phyloP scores from a whole-genome alignment of 352 stramenopile species.

The Globisporangium mamillatum region DNA sequence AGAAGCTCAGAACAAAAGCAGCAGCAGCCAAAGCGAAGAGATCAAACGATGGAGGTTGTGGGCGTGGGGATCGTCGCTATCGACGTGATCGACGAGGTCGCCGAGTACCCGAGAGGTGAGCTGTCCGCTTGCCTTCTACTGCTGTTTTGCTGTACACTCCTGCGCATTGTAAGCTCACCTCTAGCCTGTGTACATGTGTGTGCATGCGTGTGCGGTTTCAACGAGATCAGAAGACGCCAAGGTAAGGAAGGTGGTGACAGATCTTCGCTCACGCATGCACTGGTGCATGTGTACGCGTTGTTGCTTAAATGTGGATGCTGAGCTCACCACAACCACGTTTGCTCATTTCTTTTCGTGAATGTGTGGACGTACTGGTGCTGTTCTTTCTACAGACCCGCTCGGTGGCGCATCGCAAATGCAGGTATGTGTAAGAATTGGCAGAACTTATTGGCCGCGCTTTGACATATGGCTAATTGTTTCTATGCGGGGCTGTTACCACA shows the following conservation, averaged over 20 bases:
- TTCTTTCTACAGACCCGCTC: slow-evolving; percentile 36
- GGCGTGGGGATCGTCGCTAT: slow-evolving; percentile 71
- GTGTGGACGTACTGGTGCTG: neutral
- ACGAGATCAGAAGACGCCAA: slow-evolving; percentile 50
- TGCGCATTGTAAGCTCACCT: neutral
- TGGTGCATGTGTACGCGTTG: neutral
- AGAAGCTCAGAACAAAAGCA: neutral
- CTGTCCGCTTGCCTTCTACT: too few species aligned
- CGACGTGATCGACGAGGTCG: slow-evolving; percentile 67
- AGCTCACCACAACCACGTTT: too few species aligned
- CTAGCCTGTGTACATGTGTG: neutral
- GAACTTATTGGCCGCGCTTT: neutral
- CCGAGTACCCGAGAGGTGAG: slow-evolving; percentile 51
- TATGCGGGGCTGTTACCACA: neutral
- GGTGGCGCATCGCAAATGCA: slow-evolving; percentile 43
- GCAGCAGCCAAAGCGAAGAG: neutral
- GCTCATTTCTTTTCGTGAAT: too few species aligned
- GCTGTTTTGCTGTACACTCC: neutral
- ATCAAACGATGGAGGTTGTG: slow-evolving; percentile 46
- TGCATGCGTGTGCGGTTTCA: neutral
- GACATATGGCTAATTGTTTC: neutral
- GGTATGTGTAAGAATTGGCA: slow-evolving; percentile 17
- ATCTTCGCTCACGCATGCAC: neutral
- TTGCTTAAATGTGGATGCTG: neutral
- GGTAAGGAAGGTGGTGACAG: slow-evolving; percentile 20